Percentiles rank a stretch among this genome's conserved stretches.
These are phyloP conservation scores for Metschnikowia gelsemii DNA, from an alignment of 805 yeast species.

Conservation along the genomic window DNA sequence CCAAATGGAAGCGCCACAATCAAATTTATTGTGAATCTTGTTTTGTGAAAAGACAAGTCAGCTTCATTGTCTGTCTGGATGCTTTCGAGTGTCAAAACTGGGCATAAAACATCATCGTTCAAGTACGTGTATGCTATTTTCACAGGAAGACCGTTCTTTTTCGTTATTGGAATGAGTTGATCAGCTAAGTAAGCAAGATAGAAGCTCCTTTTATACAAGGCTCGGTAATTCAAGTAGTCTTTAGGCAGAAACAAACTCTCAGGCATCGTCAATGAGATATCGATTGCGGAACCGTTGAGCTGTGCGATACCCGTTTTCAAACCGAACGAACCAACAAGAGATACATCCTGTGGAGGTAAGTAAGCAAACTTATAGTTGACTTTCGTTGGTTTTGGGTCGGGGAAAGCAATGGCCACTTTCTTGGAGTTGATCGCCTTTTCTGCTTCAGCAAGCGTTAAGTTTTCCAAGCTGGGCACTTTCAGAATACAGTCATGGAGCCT, in stretches of 20 bases:
- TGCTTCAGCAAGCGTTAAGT: constrained; percentile 56
- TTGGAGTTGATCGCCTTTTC: constrained; percentile 51
- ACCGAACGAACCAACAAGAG: constrained; percentile 87
- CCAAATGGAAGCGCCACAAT: constrained; percentile 72
- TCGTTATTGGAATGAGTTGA: constrained; percentile 52
- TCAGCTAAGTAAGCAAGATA: constrained; percentile 79
- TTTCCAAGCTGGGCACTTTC: constrained; percentile 53
- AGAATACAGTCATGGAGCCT: constrained; percentile 67
- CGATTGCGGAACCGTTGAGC: constrained; percentile 66
- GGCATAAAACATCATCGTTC: constrained; percentile 76
- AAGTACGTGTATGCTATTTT: constrained; percentile 61
- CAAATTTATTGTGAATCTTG: constrained; percentile 69
- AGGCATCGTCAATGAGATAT: constrained; percentile 84
- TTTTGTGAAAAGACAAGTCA: constrained; percentile 58
- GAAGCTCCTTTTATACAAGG: constrained; percentile 84
- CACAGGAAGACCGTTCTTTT: constrained; percentile 58
- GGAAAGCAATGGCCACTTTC: constrained; percentile 72
- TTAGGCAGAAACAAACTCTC: constrained; percentile 69
- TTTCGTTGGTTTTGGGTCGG: constrained; percentile 81
- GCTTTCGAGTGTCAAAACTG: constrained; percentile 66
- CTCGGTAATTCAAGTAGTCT: constrained; percentile 87
- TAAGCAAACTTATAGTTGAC: constrained; percentile 72
- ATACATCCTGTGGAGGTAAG: constrained; percentile 66
- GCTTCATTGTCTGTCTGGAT: constrained; percentile 46
- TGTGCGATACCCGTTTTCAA: constrained; percentile 74